Base-by-base conservation (phyloP, 495 filamentous ascomycete genomes). In the Clohesyomyces aquaticus region DNA sequence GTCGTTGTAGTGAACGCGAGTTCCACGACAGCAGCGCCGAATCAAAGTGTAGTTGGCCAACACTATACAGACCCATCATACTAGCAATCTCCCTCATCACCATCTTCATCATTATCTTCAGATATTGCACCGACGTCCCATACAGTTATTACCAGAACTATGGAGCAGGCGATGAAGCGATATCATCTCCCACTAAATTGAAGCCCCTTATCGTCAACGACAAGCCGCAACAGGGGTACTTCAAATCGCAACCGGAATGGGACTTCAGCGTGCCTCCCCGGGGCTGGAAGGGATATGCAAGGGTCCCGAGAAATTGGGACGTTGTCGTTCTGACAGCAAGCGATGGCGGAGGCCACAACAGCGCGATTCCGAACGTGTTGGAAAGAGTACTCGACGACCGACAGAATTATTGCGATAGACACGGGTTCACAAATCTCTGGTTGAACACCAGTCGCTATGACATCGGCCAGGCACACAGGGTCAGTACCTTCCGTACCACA, bases 271-370 rank as follows among this genome's bases (percentile, higher is more conserved):
- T 65, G 46, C 57, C 72, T 48, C 47, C 56, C 38, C 56, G 51
- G 16, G 61, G 61, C 2, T 65, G 62, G 62, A 53, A 59, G 16
- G 62, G 54, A 21, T 65, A 58, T 41, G 62, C 62, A 23, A 59
- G 27, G 57, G 61, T 25, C 14, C 65, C 65, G 1, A 35, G 35
- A 19, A 23, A 42, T 26, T n/a, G 43, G 14, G 59, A 77, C 32
- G 69, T 77, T 18, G 56, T 76, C 41, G 67, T 77, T 26, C 69
- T 77, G 38, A 74, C 75, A 11, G 75, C 75, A 8, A 72, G 72
- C 14, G 75, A 77, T 56, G 75, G 75, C 18, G 70, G 69, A 46
- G 75, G 75, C 14, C 74, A 77, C 67, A 77, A 77, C 41, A 69
- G 68, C 27, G 73, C 66, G 2, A 77, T 77, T 38, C 63, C 71